Conservation (phyloP, 768 basidiomycete species). For the Strobilomyces dryophilus region DNA sequence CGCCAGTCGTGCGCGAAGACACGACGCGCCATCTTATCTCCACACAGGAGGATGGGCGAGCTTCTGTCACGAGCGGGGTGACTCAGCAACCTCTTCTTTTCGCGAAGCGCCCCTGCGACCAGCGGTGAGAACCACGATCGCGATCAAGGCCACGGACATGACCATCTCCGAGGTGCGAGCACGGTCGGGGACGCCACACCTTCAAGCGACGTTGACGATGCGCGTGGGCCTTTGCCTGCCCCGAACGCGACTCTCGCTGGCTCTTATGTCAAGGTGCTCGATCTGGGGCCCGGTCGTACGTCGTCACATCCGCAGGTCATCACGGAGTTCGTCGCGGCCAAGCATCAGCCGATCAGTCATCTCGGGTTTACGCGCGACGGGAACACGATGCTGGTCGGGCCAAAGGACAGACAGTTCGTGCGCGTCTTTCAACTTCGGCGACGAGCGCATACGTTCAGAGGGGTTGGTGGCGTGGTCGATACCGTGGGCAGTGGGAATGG, state of each 20-base stretch:
- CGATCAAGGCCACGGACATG: constrained; percentile 8
- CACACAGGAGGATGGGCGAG: constrained; percentile 19
- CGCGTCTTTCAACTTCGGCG: constrained; percentile 45
- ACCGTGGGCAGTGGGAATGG: neutral
- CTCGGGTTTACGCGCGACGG: constrained; percentile 54
- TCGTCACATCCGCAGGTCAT: constrained; percentile 32
- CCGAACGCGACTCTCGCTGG: constrained; percentile 26
- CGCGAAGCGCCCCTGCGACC: constrained; percentile 41
- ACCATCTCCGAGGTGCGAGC: constrained; percentile 12
- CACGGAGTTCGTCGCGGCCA: constrained; percentile 47
- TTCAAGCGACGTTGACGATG: constrained; percentile 11
- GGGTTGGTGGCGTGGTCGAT: neutral
- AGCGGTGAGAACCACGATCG: constrained; percentile 17
- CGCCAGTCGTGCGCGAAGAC: constrained; percentile 2
- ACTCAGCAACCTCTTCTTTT: constrained; percentile 50
- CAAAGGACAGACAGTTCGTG: constrained; percentile 52
- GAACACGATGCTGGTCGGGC: constrained; percentile 44
- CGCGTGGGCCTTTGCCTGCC: constrained; percentile 3
- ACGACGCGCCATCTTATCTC: constrained; percentile 14
- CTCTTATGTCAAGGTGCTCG: constrained; percentile 49
- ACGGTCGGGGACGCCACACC: constrained; percentile 10
- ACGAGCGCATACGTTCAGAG: constrained; percentile 16
- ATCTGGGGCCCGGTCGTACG: constrained; percentile 36
- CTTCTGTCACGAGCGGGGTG: constrained; percentile 26
- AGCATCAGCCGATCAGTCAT: constrained; percentile 43